Evolutionary conservation across 208 protist species (phyloP).

Genomic region (Borovskyia barvae): DNA sequence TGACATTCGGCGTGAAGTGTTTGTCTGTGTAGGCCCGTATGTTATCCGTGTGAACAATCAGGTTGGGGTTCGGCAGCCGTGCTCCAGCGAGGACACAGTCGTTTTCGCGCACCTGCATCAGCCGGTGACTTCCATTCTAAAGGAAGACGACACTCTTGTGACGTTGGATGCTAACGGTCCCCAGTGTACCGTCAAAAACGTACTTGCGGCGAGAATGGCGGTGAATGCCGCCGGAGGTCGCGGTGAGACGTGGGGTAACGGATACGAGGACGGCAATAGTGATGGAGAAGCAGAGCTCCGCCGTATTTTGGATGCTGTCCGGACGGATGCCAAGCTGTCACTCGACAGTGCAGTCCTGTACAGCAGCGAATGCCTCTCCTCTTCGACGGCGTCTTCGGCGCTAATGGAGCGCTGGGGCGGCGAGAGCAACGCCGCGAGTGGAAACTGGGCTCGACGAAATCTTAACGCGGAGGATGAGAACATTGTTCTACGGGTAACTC

Average conservation of each 20-base stretch:
- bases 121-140: conserved; percentile 39
- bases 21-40: conserved; percentile 55
- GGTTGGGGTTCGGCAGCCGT: conserved; percentile 66
- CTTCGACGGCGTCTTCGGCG: not conserved
- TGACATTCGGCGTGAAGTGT: conserved; percentile 35
- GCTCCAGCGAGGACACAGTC: conserved; percentile 67
- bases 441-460: conserved; percentile 76
- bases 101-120: conserved; percentile 31
- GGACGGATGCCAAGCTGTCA: conserved; percentile 41
- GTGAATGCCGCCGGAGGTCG: not conserved
- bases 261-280: conserved; percentile 5
- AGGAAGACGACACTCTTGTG: conserved; percentile 40
- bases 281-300: conserved; percentile 17
- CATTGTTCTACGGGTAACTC: conserved; percentile 69
- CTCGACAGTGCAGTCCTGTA: conserved; percentile 67
- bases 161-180: conserved; percentile 63
- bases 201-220: conserved; percentile 4
- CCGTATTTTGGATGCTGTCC: conserved; percentile 33
- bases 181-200: conserved; percentile 24
- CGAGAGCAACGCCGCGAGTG: not conserved
- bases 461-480: conserved; percentile 73
- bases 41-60: conserved; percentile 75
- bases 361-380: conserved; percentile 14
- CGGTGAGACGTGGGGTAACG: not conserved
- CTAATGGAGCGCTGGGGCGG: not conserved